Percentiles rank a stretch among this genome's conserved stretches.
Conservation (phyloP, 2,329 filamentous ascomycete species). For the Pseudocercospora fuligena region DNA sequence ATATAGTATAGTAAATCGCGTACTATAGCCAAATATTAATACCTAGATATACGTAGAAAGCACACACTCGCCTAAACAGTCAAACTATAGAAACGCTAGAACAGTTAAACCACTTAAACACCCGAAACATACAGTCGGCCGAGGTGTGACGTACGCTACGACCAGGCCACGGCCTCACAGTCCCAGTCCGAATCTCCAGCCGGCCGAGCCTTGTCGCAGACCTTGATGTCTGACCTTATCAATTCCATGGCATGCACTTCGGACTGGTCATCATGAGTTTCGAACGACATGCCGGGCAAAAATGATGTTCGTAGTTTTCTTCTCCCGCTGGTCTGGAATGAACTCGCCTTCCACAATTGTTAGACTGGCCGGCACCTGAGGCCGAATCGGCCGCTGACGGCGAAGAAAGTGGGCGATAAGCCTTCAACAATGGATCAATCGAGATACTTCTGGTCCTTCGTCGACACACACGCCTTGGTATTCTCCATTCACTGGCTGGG, state of each 20-base stretch:
- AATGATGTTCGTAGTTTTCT: background rate
- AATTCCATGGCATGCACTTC: background rate
- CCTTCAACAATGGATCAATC: slow-evolving; percentile 3
- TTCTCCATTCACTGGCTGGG: background rate
- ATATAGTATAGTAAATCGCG: too few species aligned
- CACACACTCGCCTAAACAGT: too few species aligned
- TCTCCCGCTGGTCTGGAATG: background rate
- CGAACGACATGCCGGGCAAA: background rate
- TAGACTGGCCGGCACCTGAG: background rate
- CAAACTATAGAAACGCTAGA: too few species aligned
- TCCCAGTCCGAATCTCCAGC: background rate
- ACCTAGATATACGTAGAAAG: too few species aligned
- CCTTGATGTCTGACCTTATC: background rate
- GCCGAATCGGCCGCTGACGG: background rate
- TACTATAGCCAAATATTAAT: too few species aligned
- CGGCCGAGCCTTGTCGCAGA: background rate
- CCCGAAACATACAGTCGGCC: too few species aligned
- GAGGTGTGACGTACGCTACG: too few species aligned
- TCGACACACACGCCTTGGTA: background rate
- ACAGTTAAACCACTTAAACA: too few species aligned
- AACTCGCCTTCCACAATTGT: background rate
- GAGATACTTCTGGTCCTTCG: slow-evolving; percentile 23
- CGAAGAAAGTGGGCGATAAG: background rate
- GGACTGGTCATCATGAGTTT: background rate
- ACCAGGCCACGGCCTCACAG: too few species aligned